Evolutionary conservation across 2,329 filamentous ascomycete genomes (phyloP).

Genomic region (Periconia sp.): DNA sequence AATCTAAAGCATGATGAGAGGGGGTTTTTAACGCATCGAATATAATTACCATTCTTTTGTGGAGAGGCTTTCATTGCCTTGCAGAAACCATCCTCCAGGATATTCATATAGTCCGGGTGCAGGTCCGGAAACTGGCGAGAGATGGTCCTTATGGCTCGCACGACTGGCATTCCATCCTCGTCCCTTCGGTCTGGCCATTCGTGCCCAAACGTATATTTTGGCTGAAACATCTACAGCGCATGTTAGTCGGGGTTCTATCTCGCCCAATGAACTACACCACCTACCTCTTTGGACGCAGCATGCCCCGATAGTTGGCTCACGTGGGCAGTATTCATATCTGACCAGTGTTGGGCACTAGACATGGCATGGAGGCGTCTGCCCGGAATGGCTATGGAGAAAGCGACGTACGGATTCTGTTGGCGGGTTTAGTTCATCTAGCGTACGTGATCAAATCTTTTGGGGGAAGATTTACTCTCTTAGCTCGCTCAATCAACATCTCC

Average conservation of each 20-base stretch:
- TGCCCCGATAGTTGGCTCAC: background rate
- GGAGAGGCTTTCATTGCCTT: background rate
- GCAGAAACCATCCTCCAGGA: conserved; percentile 5
- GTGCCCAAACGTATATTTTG: conserved; percentile 3
- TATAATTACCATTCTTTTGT: background rate
- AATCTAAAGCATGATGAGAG: background rate
- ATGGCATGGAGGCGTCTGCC: conserved; percentile 7
- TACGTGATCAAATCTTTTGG: background rate
- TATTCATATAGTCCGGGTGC: background rate
- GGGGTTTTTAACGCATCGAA: too few species aligned
- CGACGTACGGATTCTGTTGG: background rate
- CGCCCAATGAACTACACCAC: too few species aligned
- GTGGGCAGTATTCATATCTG: conserved; percentile 5
- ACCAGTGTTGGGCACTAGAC: conserved; percentile 4
- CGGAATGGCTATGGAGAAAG: conserved; percentile 6
- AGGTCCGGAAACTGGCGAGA: background rate
- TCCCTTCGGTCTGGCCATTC: conserved; percentile 7
- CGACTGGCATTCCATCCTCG: conserved; percentile 3
- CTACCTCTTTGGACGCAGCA: conserved; percentile 4
- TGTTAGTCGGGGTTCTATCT: too few species aligned
- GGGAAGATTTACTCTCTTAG: conserved; percentile 1
- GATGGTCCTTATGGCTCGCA: conserved; percentile 7
- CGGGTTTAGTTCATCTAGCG: background rate
- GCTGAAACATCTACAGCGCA: conserved; percentile 9
- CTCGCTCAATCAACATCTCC: conserved; percentile 1